Conservation (phyloP, 441 rosid species). For the Adansonia grandidieri region DNA sequence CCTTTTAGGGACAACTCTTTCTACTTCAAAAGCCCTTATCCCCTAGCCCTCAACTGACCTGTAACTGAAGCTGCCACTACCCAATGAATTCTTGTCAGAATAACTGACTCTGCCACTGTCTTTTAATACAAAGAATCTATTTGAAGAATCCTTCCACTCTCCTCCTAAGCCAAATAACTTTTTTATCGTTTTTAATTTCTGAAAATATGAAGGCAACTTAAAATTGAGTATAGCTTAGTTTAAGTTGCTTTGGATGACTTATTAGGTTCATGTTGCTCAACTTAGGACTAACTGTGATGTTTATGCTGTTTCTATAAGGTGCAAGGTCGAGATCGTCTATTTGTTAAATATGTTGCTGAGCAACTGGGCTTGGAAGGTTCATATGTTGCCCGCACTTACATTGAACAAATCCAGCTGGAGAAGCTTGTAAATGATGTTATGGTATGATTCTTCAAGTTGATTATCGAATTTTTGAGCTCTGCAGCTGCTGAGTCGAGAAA, state of each 20-base stretch:
- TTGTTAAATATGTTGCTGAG: conserved; percentile 69
- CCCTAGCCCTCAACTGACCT: not conserved
- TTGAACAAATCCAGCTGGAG: conserved; percentile 97
- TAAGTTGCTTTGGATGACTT: conserved; percentile 1
- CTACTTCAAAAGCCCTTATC: not conserved
- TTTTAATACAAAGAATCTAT: not conserved
- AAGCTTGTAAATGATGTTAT: conserved; percentile 95
- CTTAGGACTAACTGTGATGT: conserved; percentile 24
- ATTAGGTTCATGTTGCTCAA: conserved; percentile 14
- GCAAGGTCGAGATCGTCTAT: conserved; percentile 89
- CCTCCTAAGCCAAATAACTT: too few relatives aligned
- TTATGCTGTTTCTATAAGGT: conserved; percentile 55
- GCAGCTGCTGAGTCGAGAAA: conserved; percentile 42
- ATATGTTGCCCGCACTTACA: conserved; percentile 91
- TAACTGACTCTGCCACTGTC: conserved; percentile 1
- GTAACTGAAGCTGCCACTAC: not conserved
- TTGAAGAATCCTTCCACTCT: not conserved
- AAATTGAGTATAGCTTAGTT: too few relatives aligned
- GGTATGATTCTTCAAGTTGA: conserved; percentile 56
- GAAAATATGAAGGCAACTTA: too few relatives aligned
- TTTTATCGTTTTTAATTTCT: too few relatives aligned
- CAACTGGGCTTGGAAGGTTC: conserved; percentile 90
- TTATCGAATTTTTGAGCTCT: conserved; percentile 23
- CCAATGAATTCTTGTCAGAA: not conserved
- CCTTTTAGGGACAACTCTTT: not conserved